These are phyloP conservation scores for Cryoendolithus antarcticus DNA, from an alignment of 2,329 filamentous ascomycete genomes.

Conservation along the genomic window DNA sequence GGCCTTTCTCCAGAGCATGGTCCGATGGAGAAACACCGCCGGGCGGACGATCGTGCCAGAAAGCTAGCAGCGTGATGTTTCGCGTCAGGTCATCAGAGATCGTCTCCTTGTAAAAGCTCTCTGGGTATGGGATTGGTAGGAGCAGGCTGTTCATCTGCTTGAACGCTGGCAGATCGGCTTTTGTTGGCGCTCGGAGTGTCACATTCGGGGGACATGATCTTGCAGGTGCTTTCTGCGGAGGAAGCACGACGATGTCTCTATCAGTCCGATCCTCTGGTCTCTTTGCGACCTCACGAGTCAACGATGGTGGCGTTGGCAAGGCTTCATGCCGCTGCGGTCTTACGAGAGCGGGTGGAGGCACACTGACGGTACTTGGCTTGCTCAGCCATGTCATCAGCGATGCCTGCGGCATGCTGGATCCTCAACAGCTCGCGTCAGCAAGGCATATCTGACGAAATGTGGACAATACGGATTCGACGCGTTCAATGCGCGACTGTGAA, in stretches of 20 bases:
- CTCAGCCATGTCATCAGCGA: slow-evolving; percentile 36
- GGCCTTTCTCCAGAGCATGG: slow-evolving; percentile 19
- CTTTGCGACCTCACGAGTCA: too few relatives aligned
- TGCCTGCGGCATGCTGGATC: slow-evolving; percentile 29
- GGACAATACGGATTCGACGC: too few relatives aligned
- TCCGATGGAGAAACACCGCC: too few relatives aligned
- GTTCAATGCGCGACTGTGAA: too few relatives aligned
- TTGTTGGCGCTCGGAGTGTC: slow-evolving; percentile 40
- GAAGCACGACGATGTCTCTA: too few relatives aligned
- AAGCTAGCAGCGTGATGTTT: slow-evolving; percentile 45
- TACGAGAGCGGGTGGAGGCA: slow-evolving; percentile 8
- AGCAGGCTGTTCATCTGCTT: slow-evolving; percentile 46
- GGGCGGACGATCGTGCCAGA: too few relatives aligned
- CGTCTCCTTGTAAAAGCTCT: slow-evolving; percentile 48
- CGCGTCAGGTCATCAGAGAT: slow-evolving; percentile 41
- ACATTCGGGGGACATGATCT: slow-evolving; percentile 32
- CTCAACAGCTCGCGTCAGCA: too few relatives aligned
- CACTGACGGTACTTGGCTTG: slow-evolving; percentile 27
- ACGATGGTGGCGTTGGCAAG: not conserved
- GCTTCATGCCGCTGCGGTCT: too few relatives aligned
- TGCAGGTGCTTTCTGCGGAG: too few relatives aligned
- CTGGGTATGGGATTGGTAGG: slow-evolving; percentile 49
- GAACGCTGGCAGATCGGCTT: slow-evolving; percentile 42
- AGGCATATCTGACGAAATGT: not conserved
- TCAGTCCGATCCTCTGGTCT: too few relatives aligned